A percentile compares a stretch with the other conserved stretches of the same genome.
Conservation (phyloP, 1,284 basidiomycete species). For the Caloboletus firmus region DNA sequence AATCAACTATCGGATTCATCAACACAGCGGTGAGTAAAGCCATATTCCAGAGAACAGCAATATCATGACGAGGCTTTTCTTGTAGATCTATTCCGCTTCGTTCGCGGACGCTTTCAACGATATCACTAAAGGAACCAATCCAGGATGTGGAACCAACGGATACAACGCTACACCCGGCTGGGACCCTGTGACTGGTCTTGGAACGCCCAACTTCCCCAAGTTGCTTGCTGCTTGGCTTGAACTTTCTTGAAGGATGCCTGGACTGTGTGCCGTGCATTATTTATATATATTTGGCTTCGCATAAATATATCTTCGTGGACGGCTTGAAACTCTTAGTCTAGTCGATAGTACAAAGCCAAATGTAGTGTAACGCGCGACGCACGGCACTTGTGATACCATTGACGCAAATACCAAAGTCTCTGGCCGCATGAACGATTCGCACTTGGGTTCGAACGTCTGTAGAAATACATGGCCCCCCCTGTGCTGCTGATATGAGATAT, state of each 20-base stretch:
- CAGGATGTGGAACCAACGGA: slow-evolving; percentile 38
- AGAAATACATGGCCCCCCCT: neutral
- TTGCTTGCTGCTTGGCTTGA: slow-evolving; percentile 23
- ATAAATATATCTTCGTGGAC: neutral
- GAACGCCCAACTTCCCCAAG: slow-evolving; percentile 34
- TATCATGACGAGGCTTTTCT: neutral
- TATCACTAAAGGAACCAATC: slow-evolving; percentile 42
- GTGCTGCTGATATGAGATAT: neutral
- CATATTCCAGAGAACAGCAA: too few species aligned
- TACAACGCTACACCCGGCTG: slow-evolving; percentile 37
- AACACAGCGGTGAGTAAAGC: slow-evolving; percentile 30
- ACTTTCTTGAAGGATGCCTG: slow-evolving; percentile 16
- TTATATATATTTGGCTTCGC: neutral
- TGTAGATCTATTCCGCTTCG: slow-evolving; percentile 22
- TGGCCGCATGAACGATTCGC: neutral
- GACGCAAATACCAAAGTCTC: neutral
- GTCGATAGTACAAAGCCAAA: neutral
- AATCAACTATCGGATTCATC: slow-evolving; percentile 40
- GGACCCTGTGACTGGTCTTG: slow-evolving; percentile 43
- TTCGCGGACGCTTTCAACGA: slow-evolving; percentile 38
- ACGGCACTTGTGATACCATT: neutral
- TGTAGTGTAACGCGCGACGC: neutral
- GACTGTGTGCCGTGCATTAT: neutral
- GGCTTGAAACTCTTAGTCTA: neutral
- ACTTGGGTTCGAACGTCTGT: neutral